phyloP scores from a whole-genome alignment of 2,329 filamentous ascomycete species.

The Lasiodiplodia theobromae region DNA sequence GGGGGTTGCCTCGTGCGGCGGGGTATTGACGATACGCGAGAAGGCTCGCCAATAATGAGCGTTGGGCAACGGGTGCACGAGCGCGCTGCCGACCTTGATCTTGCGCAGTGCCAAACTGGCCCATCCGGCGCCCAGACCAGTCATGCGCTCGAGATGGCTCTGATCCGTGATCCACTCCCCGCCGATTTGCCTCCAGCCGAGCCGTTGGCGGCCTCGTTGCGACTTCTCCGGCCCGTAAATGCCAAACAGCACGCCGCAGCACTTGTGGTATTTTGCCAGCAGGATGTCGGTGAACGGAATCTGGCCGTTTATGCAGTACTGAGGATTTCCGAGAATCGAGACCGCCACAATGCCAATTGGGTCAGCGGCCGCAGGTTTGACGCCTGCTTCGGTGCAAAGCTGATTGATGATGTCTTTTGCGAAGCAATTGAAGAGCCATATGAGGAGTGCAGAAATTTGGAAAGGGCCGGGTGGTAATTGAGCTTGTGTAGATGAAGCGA shows the following conservation, averaged over 20 bases:
- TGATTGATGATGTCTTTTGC: conserved; percentile 76
- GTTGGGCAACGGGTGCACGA: conserved; percentile 67
- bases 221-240: conserved; percentile 78
- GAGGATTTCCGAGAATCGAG: conserved; percentile 8
- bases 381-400: conserved; percentile 49
- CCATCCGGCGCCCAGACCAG: conserved; percentile 82
- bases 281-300: conserved; percentile 80
- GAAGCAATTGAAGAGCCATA: conserved; percentile 80
- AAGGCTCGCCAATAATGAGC: conserved; percentile 82
- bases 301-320: conserved; percentile 46
- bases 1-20: conserved; percentile 57
- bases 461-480: conserved; percentile 19
- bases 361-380: conserved; percentile 63
- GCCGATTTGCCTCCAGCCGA: conserved; percentile 43
- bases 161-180: conserved; percentile 69
- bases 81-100: conserved; percentile 62
- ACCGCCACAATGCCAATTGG: conserved; percentile 74
- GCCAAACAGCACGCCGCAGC: conserved; percentile 87
- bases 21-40: conserved; percentile 78
- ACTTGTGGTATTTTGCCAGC: conserved; percentile 81
- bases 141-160: conserved; percentile 82
- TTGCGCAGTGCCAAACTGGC: conserved; percentile 80
- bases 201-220: conserved; percentile 42
- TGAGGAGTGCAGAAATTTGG: conserved; percentile 37
- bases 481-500: conserved; percentile 11